phyloP scores from a whole-genome alignment of 148 eudicot species.

The Nyssa sinensis region DNA sequence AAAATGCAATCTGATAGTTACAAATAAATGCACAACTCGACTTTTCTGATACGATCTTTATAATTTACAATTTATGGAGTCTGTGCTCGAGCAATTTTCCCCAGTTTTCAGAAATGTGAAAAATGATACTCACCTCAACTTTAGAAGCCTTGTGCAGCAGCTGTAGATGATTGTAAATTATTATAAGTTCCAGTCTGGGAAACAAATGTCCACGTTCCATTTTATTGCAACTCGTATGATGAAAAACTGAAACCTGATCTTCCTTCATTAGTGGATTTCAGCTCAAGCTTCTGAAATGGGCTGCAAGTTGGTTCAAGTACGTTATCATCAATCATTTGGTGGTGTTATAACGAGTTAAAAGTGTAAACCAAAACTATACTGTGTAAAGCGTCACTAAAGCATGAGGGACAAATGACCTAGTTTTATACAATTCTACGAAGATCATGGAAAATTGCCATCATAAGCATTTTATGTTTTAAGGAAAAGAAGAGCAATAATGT shows the following conservation, averaged over 20 bases:
- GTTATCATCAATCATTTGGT: slow-evolving; percentile 4
- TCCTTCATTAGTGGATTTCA: slow-evolving; percentile 76
- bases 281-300: slow-evolving; percentile 94
- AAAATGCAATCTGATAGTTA: background rate
- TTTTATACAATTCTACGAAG: background rate
- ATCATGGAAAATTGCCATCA: background rate
- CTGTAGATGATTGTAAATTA: background rate
- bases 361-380: background rate
- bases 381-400: background rate
- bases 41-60: background rate
- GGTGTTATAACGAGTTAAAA: background rate
- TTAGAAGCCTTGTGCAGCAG: background rate
- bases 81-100: background rate
- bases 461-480: background rate
- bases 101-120: background rate
- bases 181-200: background rate
- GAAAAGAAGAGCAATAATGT: background rate
- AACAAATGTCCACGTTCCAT: background rate
- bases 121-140: background rate
- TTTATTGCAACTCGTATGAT: slow-evolving; percentile 70
- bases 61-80: background rate
- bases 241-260: slow-evolving; percentile 87
- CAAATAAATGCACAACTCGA: background rate
- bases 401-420: background rate
- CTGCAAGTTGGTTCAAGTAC: slow-evolving; percentile 36